A percentile compares a stretch with the other conserved stretches of the same genome.
Evolutionary conservation across 164 flowering plant genomes (phyloP).

Genomic region (Pachysandra terminalis): DNA sequence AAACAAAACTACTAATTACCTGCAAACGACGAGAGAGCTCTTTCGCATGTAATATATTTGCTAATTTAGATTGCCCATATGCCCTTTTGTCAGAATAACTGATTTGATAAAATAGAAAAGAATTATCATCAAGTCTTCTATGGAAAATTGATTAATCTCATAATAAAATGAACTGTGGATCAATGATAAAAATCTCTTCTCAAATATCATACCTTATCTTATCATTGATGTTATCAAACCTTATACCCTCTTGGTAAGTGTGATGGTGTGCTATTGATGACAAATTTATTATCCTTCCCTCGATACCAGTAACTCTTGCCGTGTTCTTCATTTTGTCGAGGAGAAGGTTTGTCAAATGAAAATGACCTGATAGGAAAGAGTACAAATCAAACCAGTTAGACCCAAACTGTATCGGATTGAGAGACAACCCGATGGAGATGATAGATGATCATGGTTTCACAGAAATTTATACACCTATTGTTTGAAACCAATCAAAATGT

Average conservation of each 20-base stretch:
- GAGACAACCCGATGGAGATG: no score
- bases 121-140: background rate
- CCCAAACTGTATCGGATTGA: no score
- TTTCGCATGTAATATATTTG: slow-evolving; percentile 82
- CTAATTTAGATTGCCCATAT: slow-evolving; percentile 93
- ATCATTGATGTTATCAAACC: slow-evolving; percentile 63
- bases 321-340: slow-evolving; percentile 89
- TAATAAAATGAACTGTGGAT: background rate
- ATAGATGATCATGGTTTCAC: no score
- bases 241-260: slow-evolving; percentile 64
- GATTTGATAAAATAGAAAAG: slow-evolving; percentile 6
- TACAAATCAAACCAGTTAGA: background rate
- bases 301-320: slow-evolving; percentile 55
- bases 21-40: slow-evolving; percentile 83
- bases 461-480: no score
- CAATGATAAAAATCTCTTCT: background rate
- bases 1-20: slow-evolving; percentile 29
- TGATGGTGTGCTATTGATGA: slow-evolving; percentile 79
- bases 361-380: slow-evolving; percentile 61
- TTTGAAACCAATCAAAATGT: background rate
- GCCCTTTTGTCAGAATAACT: slow-evolving; percentile 88
- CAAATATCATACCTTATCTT: slow-evolving; percentile 33
- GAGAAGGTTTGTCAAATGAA: slow-evolving; percentile 81
- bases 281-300: slow-evolving; percentile 90
- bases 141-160: background rate